These are phyloP conservation scores for Botrytis hyacinthi DNA, from an alignment of 2,329 filamentous ascomycete species.

Conservation along the genomic window DNA sequence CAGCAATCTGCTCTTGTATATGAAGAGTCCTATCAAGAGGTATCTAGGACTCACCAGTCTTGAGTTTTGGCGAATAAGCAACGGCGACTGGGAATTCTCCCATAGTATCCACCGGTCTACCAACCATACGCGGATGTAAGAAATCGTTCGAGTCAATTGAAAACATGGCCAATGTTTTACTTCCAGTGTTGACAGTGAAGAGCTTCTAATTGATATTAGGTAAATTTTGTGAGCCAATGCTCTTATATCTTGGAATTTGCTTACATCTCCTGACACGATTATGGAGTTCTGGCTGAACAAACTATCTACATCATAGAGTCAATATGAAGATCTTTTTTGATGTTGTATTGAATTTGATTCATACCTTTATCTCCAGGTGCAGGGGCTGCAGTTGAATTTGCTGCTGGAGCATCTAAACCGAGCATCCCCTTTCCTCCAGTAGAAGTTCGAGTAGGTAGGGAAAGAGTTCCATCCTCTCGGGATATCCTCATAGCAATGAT, in stretches of 20 bases:
- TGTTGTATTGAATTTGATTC: background rate
- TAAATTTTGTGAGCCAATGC: background rate
- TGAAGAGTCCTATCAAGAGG: background rate
- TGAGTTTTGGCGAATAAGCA: constrained; percentile 46
- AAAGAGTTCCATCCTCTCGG: constrained; percentile 47
- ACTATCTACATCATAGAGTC: constrained; percentile 42
- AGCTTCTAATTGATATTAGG: constrained; percentile 42
- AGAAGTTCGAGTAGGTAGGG: constrained; percentile 41
- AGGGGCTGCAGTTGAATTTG: background rate
- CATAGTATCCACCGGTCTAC: constrained; percentile 44
- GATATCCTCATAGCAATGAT: constrained; percentile 51
- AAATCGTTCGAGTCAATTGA: constrained; percentile 44
- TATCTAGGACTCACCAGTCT: constrained; percentile 30
- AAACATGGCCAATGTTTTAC: constrained; percentile 52
- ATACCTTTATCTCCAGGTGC: background rate
- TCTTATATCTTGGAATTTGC: background rate
- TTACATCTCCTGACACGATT: constrained; percentile 42
- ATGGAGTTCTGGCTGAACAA: constrained; percentile 52
- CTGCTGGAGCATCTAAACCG: constrained; percentile 38
- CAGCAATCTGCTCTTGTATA: background rate
- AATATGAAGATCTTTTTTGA: background rate
- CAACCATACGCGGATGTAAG: constrained; percentile 46
- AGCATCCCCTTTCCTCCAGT: constrained; percentile 50
- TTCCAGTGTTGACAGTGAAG: constrained; percentile 55
- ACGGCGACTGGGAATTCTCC: constrained; percentile 55